Evolutionary conservation across 1,284 basidiomycete species (phyloP), one percentile per base, ranked within the genome.

Genomic region (Pyrrhoderma noxium): DNA sequence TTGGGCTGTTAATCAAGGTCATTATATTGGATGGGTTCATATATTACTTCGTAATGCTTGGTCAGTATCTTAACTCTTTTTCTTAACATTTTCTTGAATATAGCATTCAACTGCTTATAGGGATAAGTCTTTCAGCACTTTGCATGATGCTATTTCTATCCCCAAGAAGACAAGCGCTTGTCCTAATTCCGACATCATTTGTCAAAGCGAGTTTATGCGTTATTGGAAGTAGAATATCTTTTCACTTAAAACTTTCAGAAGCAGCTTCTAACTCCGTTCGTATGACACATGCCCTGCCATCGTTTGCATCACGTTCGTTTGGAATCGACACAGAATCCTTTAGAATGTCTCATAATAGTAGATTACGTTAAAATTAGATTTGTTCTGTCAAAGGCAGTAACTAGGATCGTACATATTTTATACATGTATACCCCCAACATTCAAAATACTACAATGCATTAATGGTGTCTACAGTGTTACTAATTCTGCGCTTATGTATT

Each of bases 1-100:
- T 19, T n/a, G 41, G 23, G 2, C 41, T 31, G 18, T 36, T 53
- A 8, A 8, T 53, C 18, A 48, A 31, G 14, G 39, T 53, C 14
- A 41, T 49, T 8, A 25, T 53, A 1, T 35, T 47, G 19, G 47
- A 49, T 37, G 52, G 52, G 8, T 53, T 53, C 41, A 19, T 53
- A 35, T 49, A 49, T 27, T 53, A 49, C 22, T n/a, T 25, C 27
- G 46, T 53, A 23, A 49, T 49, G 52, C 40, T 49, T 3, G 40
- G 41, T 52, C 18, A 27, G 51, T 19, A n/a, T n/a, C 14, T 13
- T 19, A 18, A 3, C 14, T 47, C 19, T 8, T 47, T 47, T 16
- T 5, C 27, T 5, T 31, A 31, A 31, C n/a, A 31, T 21, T 39
- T n/a, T 14, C 8, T 23, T 16, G 16, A 3, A 8, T 22, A 8